Conservation (phyloP, 208 protist species). For the Wallacemonas sp. region DNA sequence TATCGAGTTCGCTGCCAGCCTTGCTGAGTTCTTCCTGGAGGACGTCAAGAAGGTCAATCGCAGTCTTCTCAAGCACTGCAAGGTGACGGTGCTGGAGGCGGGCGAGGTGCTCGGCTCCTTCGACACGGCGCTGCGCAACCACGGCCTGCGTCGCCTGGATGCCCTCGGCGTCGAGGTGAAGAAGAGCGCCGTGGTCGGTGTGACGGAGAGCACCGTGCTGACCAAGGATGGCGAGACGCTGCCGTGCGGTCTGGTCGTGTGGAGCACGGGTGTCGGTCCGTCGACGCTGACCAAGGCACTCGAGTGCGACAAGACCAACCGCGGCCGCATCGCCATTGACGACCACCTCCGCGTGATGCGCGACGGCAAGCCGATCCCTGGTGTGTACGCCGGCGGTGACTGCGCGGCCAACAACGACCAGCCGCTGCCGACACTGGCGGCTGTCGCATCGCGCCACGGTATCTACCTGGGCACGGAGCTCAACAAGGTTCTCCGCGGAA, state of each 20-base stretch:
- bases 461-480: slow-evolving; percentile 73
- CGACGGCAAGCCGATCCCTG: slow-evolving; percentile 61
- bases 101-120: slow-evolving; percentile 89
- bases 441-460: slow-evolving; percentile 84
- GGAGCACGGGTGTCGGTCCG: slow-evolving; percentile 86
- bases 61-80: slow-evolving; percentile 67
- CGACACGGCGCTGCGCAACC: slow-evolving; percentile 76
- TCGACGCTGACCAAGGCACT: slow-evolving; percentile 74
- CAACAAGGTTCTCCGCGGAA: slow-evolving; percentile 40
- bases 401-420: slow-evolving; percentile 63
- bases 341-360: slow-evolving; percentile 68
- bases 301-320: slow-evolving; percentile 68
- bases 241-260: slow-evolving; percentile 76
- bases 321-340: slow-evolving; percentile 71
- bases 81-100: slow-evolving; percentile 89
- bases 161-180: slow-evolving; percentile 66
- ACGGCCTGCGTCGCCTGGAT: slow-evolving; percentile 71
- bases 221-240: slow-evolving; percentile 72
- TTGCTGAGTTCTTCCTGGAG: slow-evolving; percentile 89
- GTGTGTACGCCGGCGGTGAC: slow-evolving; percentile 89
- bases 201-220: slow-evolving; percentile 73
- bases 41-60: slow-evolving; percentile 81
- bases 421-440: slow-evolving; percentile 75
- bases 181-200: slow-evolving; percentile 72
- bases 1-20: slow-evolving; percentile 87